A percentile compares a stretch with the other conserved stretches of the same genome.
phyloP scores from a whole-genome alignment of 768 basidiomycete species.

The Tricholoma terreum region DNA sequence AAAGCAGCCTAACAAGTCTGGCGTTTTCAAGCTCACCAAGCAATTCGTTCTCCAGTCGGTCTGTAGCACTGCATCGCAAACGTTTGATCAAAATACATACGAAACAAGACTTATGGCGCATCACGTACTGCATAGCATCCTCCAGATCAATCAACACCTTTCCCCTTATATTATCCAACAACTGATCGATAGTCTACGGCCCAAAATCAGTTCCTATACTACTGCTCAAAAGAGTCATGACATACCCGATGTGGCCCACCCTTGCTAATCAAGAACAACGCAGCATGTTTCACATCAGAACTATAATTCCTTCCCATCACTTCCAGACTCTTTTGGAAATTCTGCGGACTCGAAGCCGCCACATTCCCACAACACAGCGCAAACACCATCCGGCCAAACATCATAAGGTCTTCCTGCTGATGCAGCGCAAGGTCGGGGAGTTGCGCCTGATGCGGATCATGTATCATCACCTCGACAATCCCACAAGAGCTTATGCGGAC shows the following conservation, averaged over 20 bases:
- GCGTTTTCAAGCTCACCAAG: conserved; percentile 92
- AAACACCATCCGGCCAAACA: conserved; percentile 84
- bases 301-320: conserved; percentile 71
- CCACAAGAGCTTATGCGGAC: conserved; percentile 87
- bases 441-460: conserved; percentile 53
- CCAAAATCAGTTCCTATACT: background rate
- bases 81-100: background rate
- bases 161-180: conserved; percentile 76
- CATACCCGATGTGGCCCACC: conserved; percentile 60
- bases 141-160: conserved; percentile 78
- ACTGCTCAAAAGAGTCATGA: background rate
- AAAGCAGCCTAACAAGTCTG: conserved; percentile 80
- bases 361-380: conserved; percentile 71
- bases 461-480: conserved; percentile 79
- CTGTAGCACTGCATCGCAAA: conserved; percentile 55
- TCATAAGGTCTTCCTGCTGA: conserved; percentile 87
- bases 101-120: background rate
- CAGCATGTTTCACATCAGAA: conserved; percentile 76
- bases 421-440: conserved; percentile 44
- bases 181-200: conserved; percentile 69
- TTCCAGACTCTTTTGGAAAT: conserved; percentile 73
- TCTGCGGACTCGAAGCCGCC: conserved; percentile 55
- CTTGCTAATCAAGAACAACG: conserved; percentile 75
- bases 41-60: conserved; percentile 80
- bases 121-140: conserved; percentile 69